phyloP scores from a whole-genome alignment of 2,329 filamentous ascomycete genomes.

The Sporothrix sp. region DNA sequence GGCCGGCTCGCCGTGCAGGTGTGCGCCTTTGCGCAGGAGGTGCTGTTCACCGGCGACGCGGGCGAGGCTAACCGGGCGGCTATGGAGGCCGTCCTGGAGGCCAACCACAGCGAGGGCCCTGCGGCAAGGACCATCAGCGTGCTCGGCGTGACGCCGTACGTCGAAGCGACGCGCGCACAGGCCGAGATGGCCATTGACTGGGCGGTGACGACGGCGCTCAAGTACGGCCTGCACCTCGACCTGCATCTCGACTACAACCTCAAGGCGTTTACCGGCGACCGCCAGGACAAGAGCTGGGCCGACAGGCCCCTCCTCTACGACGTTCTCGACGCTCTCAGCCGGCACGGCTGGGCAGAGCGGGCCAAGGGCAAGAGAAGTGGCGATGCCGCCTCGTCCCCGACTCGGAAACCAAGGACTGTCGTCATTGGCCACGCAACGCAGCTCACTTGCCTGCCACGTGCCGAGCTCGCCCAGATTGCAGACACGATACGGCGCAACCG shows the following conservation, averaged over 20 bases:
- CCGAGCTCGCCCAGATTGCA: slow-evolving; percentile 41
- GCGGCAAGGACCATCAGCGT: slow-evolving; percentile 37
- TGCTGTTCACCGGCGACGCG: slow-evolving; percentile 47
- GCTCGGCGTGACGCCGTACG: slow-evolving; percentile 60
- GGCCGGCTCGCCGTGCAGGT: slow-evolving; percentile 52
- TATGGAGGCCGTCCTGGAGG: slow-evolving; percentile 26
- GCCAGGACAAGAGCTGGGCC: neutral
- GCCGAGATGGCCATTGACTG: slow-evolving; percentile 51
- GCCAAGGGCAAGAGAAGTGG: slow-evolving; percentile 20
- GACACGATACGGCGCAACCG: slow-evolving; percentile 33
- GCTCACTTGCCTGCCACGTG: slow-evolving; percentile 43
- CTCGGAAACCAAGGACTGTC: slow-evolving; percentile 41
- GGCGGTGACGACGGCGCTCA: slow-evolving; percentile 46
- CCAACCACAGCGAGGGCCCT: neutral
- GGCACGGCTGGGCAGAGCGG: slow-evolving; percentile 40
- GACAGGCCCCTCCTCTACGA: slow-evolving; percentile 39
- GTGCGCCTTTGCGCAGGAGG: slow-evolving; percentile 61
- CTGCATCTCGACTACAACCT: slow-evolving; percentile 66
- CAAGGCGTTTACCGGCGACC: slow-evolving; percentile 25
- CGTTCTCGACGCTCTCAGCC: slow-evolving; percentile 41
- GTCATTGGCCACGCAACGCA: slow-evolving; percentile 61
- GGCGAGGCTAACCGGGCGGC: slow-evolving; percentile 43
- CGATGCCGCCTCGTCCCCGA: too few relatives aligned
- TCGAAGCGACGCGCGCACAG: slow-evolving; percentile 43
- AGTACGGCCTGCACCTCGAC: slow-evolving; percentile 48